These are phyloP conservation scores for Telfairia occidentalis DNA, from an alignment of 331 rosid genomes.

Conservation along the genomic window DNA sequence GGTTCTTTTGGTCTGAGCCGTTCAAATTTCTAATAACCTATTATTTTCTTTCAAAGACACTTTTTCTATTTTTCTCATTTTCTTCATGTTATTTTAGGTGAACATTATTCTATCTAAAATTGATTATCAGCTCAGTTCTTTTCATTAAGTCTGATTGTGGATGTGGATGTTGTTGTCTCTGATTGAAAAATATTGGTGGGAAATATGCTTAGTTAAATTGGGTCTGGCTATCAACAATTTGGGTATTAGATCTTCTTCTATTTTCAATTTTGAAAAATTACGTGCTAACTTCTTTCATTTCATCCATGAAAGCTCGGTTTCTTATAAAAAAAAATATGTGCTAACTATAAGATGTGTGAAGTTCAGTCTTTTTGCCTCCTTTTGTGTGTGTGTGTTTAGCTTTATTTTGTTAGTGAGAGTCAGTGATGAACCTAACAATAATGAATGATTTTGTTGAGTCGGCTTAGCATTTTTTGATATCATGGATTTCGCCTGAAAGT, in stretches of 20 bases:
- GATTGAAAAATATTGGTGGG: neutral
- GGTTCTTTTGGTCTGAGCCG: neutral
- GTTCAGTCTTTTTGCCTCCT: neutral
- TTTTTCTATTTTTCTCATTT: neutral
- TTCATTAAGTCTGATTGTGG: neutral
- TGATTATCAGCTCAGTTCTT: neutral
- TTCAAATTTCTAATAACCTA: neutral
- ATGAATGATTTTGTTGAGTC: neutral
- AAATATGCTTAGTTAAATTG: neutral
- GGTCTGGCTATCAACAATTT: neutral
- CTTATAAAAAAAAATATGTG: no score
- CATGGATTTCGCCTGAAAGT: neutral
- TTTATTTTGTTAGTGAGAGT: neutral
- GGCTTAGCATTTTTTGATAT: neutral
- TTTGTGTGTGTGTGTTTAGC: neutral
- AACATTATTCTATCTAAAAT: neutral
- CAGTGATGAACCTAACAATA: neutral
- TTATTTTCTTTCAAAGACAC: neutral
- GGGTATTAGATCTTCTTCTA: neutral
- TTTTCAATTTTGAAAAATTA: neutral
- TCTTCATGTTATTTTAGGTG: neutral
- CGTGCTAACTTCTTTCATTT: no score
- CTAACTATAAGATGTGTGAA: neutral
- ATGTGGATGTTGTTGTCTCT: neutral
- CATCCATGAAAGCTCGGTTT: no score